Evolutionary conservation across 768 basidiomycete genomes (phyloP).

Genomic region (Trichaptum fuscoviolaceum): DNA sequence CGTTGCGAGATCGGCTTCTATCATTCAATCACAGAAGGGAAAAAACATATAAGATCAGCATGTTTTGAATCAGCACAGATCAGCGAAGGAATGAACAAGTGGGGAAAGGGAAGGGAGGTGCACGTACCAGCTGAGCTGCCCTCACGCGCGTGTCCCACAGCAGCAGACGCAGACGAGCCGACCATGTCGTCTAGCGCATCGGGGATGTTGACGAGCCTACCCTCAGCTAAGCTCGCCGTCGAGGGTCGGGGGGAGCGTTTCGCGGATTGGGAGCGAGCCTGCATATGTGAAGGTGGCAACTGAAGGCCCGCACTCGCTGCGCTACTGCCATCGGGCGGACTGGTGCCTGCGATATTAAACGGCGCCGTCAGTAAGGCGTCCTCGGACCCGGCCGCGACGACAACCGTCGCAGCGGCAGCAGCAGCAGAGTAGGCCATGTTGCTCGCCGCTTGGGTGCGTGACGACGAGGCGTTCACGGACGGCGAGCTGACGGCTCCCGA

Average conservation of each 20-base stretch:
- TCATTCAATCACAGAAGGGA: background rate
- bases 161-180: background rate
- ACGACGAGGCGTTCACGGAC: background rate
- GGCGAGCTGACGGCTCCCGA: background rate
- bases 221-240: conserved; percentile 9
- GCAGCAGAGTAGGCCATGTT: background rate
- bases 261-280: background rate
- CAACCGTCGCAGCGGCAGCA: background rate
- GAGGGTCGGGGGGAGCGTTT: conserved; percentile 8
- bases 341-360: background rate
- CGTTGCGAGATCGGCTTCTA: background rate
- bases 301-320: background rate
- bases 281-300: background rate
- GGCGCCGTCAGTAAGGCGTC: background rate
- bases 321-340: background rate
- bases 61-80: background rate
- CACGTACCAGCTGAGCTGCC: background rate
- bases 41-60: background rate
- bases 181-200: background rate
- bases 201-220: conserved; percentile 5
- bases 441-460: background rate
- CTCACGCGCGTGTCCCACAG: background rate
- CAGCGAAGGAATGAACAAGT: background rate
- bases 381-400: background rate
- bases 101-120: background rate